Conservation (phyloP, 2,329 filamentous ascomycete species). For the Colletotrichum falcatum region DNA sequence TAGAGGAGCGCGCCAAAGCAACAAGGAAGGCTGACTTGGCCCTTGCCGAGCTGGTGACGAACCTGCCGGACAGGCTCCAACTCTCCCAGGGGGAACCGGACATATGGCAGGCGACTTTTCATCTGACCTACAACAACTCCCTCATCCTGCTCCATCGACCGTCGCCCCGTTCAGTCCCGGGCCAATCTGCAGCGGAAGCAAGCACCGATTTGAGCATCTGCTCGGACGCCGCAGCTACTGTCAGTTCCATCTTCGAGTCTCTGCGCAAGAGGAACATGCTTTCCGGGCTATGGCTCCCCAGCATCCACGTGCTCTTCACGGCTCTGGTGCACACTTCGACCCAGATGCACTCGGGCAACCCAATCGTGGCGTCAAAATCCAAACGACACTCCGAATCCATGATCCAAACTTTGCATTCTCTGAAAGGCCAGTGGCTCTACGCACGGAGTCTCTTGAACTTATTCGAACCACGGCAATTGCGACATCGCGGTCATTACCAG, state of each 20-base stretch:
- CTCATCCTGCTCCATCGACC: slow-evolving; percentile 51
- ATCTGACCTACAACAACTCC: slow-evolving; percentile 52
- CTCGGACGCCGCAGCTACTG: slow-evolving; percentile 46
- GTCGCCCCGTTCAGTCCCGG: slow-evolving; percentile 39
- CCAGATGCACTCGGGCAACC: slow-evolving; percentile 47
- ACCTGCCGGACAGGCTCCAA: slow-evolving; percentile 47
- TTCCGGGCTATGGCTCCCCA: slow-evolving; percentile 47
- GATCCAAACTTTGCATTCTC: slow-evolving; percentile 45
- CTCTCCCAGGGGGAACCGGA: slow-evolving; percentile 42
- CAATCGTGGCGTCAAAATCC: slow-evolving; percentile 49
- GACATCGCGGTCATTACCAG: slow-evolving; percentile 18
- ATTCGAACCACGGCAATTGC: slow-evolving; percentile 43
- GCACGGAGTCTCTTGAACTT: slow-evolving; percentile 48
- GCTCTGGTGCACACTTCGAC: slow-evolving; percentile 47
- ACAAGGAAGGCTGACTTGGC: slow-evolving; percentile 48
- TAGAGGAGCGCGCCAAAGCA: slow-evolving; percentile 45
- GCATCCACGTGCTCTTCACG: slow-evolving; percentile 49
- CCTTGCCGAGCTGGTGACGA: slow-evolving; percentile 48
- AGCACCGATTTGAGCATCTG: slow-evolving; percentile 48
- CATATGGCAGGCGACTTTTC: slow-evolving; percentile 49
- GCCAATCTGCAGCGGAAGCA: slow-evolving; percentile 32
- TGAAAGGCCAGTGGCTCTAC: slow-evolving; percentile 49
- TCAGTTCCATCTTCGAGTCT: slow-evolving; percentile 49
- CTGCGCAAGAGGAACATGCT: slow-evolving; percentile 44
- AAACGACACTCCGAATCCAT: slow-evolving; percentile 47